Evolutionary conservation across 108 stramenopile species (phyloP).

Genomic region (Nannochloropsis salina): DNA sequence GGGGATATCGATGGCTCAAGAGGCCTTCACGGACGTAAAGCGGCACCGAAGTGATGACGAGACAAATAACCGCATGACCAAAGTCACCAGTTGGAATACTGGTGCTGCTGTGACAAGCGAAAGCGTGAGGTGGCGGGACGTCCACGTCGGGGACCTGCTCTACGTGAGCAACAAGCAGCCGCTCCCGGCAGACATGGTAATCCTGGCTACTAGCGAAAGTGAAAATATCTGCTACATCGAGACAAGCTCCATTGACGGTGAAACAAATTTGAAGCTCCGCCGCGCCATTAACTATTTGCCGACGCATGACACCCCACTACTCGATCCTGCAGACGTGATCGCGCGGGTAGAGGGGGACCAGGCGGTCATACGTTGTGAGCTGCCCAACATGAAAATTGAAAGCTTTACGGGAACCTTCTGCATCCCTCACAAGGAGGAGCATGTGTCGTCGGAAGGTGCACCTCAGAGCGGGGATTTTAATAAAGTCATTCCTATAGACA

Average conservation of each 20-base stretch:
- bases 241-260: conserved; percentile 54
- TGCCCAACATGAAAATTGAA: not conserved
- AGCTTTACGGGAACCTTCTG: not conserved
- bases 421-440: not conserved
- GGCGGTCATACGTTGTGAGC: not conserved
- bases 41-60: conserved; percentile 35
- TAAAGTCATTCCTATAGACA: conserved; percentile 62
- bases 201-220: conserved; percentile 26
- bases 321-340: not conserved
- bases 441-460: not conserved
- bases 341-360: not conserved
- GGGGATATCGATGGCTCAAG: conserved; percentile 50
- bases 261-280: conserved; percentile 55
- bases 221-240: conserved; percentile 49
- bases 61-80: conserved; percentile 22
- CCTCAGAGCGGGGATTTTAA: not conserved
- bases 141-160: conserved; percentile 46
- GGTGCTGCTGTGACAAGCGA: conserved; percentile 33
- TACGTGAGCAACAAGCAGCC: conserved; percentile 67
- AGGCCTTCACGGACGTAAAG: conserved; percentile 32
- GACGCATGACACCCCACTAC: not conserved
- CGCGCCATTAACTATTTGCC: conserved; percentile 18
- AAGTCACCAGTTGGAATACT: conserved; percentile 29
- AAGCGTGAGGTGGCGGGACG: conserved; percentile 37
- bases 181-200: conserved; percentile 41